Evolutionary conservation across 371 early-diverging fungal genomes (phyloP).

Genomic region (Mucor saturninus): DNA sequence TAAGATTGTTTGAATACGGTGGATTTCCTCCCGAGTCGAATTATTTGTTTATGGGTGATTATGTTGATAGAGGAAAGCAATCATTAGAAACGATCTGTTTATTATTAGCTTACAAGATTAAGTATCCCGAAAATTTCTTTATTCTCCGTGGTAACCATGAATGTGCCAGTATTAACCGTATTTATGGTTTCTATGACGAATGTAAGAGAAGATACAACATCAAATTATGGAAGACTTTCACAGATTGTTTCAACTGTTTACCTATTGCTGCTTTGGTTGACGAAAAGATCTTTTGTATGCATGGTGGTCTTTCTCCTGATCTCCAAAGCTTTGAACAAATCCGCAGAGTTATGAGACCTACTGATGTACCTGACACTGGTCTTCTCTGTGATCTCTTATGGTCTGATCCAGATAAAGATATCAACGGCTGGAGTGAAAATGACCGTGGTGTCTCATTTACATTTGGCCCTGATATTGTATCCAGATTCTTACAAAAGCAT

Average conservation of each 20-base stretch:
- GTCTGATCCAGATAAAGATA: conserved; percentile 83
- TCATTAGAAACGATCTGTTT: conserved; percentile 77
- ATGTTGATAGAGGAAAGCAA: conserved; percentile 95
- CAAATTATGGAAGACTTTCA: conserved; percentile 97
- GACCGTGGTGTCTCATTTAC: conserved; percentile 97
- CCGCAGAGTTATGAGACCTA: conserved; percentile 86
- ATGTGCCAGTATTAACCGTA: conserved; percentile 89
- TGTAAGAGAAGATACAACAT: conserved; percentile 93
- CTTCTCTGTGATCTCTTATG: conserved; percentile 86
- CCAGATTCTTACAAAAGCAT: conserved; percentile 86
- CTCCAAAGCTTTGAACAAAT: conserved; percentile 94
- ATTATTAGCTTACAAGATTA: conserved; percentile 89
- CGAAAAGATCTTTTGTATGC: conserved; percentile 97
- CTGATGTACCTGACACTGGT: conserved; percentile 93
- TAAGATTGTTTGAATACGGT: conserved; percentile 90
- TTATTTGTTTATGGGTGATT: conserved; percentile 95
- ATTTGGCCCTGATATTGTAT: conserved; percentile 90
- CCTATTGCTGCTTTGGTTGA: conserved; percentile 97
- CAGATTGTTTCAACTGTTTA: conserved; percentile 96
- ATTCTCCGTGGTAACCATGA: conserved; percentile 96
- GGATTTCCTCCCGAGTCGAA: conserved; percentile 92
- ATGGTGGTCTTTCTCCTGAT: conserved; percentile 97
- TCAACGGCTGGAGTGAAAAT: conserved; percentile 94
- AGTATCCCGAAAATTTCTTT: conserved; percentile 96
- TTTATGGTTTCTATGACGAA: conserved; percentile 99